phyloP scores from a whole-genome alignment of 352 stramenopile genomes.

The Phytophthora brassicae region DNA sequence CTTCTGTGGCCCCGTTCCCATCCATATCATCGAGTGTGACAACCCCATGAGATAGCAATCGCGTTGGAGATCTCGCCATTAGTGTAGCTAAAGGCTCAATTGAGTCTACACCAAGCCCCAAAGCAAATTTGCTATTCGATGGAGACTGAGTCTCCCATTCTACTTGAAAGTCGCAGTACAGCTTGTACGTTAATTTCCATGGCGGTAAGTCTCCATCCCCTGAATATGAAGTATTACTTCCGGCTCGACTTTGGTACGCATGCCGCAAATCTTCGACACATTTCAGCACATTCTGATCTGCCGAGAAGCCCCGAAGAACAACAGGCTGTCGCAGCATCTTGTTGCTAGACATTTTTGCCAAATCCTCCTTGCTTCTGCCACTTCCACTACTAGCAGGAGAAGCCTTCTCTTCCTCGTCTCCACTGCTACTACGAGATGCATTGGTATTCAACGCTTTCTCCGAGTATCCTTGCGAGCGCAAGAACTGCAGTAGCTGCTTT shows the following conservation, averaged over 20 bases:
- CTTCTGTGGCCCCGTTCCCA: constrained; percentile 20
- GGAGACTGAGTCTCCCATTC: constrained; percentile 44
- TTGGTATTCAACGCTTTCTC: constrained; percentile 28
- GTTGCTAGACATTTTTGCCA: constrained; percentile 4
- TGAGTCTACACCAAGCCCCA: background rate
- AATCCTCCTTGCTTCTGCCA: constrained; percentile 1
- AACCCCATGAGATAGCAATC: constrained; percentile 25
- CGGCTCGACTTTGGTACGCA: constrained; percentile 12
- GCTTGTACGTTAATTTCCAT: constrained; percentile 76
- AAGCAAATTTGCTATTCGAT: constrained; percentile 1
- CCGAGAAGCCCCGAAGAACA: constrained; percentile 44
- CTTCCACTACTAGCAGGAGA: background rate
- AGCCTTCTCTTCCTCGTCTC: constrained; percentile 28
- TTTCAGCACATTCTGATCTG: constrained; percentile 79
- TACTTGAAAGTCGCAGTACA: constrained; percentile 72
- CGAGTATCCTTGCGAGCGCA: constrained; percentile 46
- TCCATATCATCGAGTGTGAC: constrained; percentile 24
- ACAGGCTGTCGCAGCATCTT: constrained; percentile 23
- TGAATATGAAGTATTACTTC: background rate
- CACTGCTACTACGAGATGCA: constrained; percentile 16
- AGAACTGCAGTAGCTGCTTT: constrained; percentile 50
- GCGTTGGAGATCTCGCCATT: constrained; percentile 10
- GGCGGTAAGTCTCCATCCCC: constrained; percentile 37
- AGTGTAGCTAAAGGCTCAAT: constrained; percentile 21
- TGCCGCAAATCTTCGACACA: constrained; percentile 63